Conservation (phyloP, 129 eudicot genomes). For the Smallanthus sonchifolius region DNA sequence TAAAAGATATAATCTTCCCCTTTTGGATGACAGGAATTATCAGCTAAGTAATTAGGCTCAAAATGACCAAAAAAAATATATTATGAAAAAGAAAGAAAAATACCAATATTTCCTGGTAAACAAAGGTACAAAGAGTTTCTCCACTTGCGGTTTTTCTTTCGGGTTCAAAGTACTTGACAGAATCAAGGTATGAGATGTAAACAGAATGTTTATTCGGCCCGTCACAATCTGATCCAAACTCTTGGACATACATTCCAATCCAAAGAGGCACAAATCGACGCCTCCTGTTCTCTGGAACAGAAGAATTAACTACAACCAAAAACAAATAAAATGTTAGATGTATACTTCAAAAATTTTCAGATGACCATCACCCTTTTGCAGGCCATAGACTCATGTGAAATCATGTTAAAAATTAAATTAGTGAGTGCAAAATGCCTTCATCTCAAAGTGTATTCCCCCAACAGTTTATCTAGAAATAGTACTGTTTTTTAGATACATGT, state of each 20-base stretch:
- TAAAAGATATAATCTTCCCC: slow-evolving; percentile 68
- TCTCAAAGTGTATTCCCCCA: not conserved
- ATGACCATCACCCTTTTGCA: too few species aligned
- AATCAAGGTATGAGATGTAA: slow-evolving; percentile 72
- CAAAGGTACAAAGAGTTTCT: slow-evolving; percentile 69
- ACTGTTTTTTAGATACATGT: not conserved
- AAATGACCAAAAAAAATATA: not conserved
- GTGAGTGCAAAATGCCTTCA: not conserved
- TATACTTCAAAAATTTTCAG: not conserved
- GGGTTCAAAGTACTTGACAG: slow-evolving; percentile 77
- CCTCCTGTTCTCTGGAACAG: slow-evolving; percentile 70
- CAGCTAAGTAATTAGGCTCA: not conserved
- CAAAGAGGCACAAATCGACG: slow-evolving; percentile 70
- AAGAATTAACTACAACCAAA: slow-evolving; percentile 47
- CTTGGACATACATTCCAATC: slow-evolving; percentile 80
- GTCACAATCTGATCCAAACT: slow-evolving; percentile 69
- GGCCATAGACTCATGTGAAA: too few species aligned
- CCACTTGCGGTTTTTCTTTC: slow-evolving; percentile 45
- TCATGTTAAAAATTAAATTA: too few species aligned
- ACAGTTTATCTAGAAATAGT: not conserved
- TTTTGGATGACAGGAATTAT: slow-evolving; percentile 47
- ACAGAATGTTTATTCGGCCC: slow-evolving; percentile 61
- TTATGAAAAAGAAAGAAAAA: not conserved
- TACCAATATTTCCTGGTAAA: slow-evolving; percentile 85
- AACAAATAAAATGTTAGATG: not conserved